phyloP scores from a whole-genome alignment of 495 filamentous ascomycete species.

The Aspergillus diversus region DNA sequence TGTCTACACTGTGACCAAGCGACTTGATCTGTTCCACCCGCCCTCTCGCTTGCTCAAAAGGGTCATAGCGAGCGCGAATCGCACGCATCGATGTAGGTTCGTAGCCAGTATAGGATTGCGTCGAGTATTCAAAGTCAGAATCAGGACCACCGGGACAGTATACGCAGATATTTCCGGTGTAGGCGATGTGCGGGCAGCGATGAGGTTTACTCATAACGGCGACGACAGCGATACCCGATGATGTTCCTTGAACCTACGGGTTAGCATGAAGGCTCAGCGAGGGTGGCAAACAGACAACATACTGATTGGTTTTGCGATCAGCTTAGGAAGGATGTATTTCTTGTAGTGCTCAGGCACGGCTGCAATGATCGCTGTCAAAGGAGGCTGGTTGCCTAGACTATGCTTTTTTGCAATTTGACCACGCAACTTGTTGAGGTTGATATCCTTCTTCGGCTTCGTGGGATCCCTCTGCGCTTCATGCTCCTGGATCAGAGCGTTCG shows the following conservation, averaged over 20 bases:
- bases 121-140: slow-evolving; percentile 98
- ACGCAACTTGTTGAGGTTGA: slow-evolving; percentile 90
- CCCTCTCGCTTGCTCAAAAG: slow-evolving; percentile 95
- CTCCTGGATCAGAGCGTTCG: slow-evolving; percentile 88
- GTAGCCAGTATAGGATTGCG: slow-evolving; percentile 97
- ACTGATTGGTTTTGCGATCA: slow-evolving; percentile 96
- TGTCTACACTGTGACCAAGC: slow-evolving; percentile 94
- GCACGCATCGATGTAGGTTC: slow-evolving; percentile 98
- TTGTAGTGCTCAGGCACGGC: slow-evolving; percentile 98
- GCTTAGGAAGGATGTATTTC: slow-evolving; percentile 94
- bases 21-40: slow-evolving; percentile 95
- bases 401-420: slow-evolving; percentile 92
- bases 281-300: slow-evolving; percentile 32
- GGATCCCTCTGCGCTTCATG: slow-evolving; percentile 77
- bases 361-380: slow-evolving; percentile 94
- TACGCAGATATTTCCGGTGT: slow-evolving; percentile 97
- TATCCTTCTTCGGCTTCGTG: slow-evolving; percentile 72
- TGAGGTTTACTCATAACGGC: slow-evolving; percentile 99
- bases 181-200: slow-evolving; percentile 95
- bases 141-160: slow-evolving; percentile 98
- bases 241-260: slow-evolving; percentile 62
- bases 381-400: slow-evolving; percentile 79
- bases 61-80: slow-evolving; percentile 95
- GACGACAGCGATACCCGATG: slow-evolving; percentile 97
- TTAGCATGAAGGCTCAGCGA: slow-evolving; percentile 19